Percentiles rank a stretch among this genome's conserved stretches.
Conservation (phyloP, 164 flowering plant species). For the Malania oleifera region DNA sequence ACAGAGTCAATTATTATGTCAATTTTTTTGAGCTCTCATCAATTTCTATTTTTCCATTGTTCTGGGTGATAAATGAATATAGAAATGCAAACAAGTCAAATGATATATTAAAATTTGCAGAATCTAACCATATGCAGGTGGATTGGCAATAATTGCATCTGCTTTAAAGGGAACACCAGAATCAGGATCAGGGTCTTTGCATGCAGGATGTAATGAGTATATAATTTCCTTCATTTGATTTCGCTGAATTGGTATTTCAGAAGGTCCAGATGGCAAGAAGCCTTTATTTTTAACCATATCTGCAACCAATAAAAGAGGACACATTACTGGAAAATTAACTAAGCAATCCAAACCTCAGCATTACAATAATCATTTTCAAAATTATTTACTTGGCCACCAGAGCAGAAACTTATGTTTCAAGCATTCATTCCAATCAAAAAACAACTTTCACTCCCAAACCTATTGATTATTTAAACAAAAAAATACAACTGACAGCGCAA, state of each 20-base stretch:
- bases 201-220: conserved; percentile 80
- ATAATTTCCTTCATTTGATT: conserved; percentile 93
- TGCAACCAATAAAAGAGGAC: conserved; percentile 19
- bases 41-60: no score
- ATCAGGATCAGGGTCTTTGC: conserved; percentile 80
- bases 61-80: no score
- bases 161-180: conserved; percentile 86
- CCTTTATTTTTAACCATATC: conserved; percentile 99
- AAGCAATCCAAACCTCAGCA: not conserved
- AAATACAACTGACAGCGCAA: no score
- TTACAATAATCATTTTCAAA: not conserved
- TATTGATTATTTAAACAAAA: no score
- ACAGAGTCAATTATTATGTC: no score
- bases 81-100: not conserved
- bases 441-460: not conserved
- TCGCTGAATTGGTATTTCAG: conserved; percentile 90
- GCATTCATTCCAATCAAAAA: not conserved
- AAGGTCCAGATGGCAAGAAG: conserved; percentile 96
- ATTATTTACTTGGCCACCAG: not conserved
- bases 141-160: conserved; percentile 97
- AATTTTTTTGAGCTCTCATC: no score
- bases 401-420: not conserved
- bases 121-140: conserved; percentile 91
- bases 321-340: not conserved
- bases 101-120: not conserved